These are phyloP conservation scores for Musa acuminata DNA, from an alignment of 176 grass and related monocot species.

Conservation along the genomic window DNA sequence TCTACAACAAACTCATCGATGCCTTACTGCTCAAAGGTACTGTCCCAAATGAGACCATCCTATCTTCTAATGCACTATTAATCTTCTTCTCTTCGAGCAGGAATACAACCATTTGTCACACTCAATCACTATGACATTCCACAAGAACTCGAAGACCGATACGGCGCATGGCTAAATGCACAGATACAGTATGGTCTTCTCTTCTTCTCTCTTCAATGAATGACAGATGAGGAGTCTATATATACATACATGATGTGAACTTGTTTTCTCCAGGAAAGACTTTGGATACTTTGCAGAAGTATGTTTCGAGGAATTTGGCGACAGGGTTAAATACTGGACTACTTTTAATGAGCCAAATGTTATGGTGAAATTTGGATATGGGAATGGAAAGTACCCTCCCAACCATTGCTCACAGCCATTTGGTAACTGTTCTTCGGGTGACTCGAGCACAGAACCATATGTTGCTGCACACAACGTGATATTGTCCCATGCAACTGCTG, in stretches of 20 bases:
- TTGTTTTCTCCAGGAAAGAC: constrained; percentile 33
- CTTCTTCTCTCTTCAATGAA: background rate
- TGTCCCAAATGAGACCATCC: background rate
- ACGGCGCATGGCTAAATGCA: constrained; percentile 38
- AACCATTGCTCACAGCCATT: constrained; percentile 41
- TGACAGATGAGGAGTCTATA: background rate
- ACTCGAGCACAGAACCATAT: constrained; percentile 45
- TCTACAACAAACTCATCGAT: constrained; percentile 45
- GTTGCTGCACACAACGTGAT: constrained; percentile 45
- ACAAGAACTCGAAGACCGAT: constrained; percentile 34
- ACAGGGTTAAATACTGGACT: constrained; percentile 50
- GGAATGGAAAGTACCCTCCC: constrained; percentile 28
- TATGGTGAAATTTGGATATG: constrained; percentile 22
- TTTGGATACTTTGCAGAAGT: constrained; percentile 45
- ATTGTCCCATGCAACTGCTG: constrained; percentile 47
- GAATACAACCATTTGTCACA: constrained; percentile 68
- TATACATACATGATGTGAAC: background rate
- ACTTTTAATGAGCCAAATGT: constrained; percentile 81
- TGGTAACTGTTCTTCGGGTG: constrained; percentile 32
- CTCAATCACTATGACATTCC: constrained; percentile 56
- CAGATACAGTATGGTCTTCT: constrained; percentile 32
- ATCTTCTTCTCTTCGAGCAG: constrained; percentile 9
- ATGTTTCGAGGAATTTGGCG: constrained; percentile 60
- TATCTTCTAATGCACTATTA: no score
- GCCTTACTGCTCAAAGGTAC: constrained; percentile 36